Evolutionary conservation across 805 yeast genomes (phyloP).

Genomic region (Grigorovia humatica): DNA sequence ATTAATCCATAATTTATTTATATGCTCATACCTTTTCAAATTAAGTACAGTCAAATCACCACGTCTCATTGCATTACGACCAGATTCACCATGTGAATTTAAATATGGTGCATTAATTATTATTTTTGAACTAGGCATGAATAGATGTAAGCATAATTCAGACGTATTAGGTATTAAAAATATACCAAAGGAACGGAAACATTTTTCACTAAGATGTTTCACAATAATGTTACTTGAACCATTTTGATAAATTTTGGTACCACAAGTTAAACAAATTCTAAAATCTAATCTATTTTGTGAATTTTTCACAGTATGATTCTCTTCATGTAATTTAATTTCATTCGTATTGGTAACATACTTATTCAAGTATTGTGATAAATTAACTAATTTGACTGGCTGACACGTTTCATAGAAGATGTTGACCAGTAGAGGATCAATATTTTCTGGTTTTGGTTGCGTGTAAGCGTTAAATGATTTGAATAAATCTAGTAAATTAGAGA

Average conservation of each 20-base stretch:
- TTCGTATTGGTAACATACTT: conserved; percentile 30
- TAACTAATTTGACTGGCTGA: conserved; percentile 42
- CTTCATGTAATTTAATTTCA: conserved; percentile 21
- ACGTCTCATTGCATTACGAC: conserved; percentile 41
- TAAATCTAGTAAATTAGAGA: conserved; percentile 4
- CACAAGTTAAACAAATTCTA: conserved; percentile 38
- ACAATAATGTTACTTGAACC: conserved; percentile 24
- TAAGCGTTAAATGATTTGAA: neutral
- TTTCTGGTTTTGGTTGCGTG: neutral
- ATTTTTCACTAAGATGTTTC: conserved; percentile 22
- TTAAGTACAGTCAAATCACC: conserved; percentile 48
- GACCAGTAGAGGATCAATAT: neutral
- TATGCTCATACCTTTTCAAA: conserved; percentile 41
- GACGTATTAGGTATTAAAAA: conserved; percentile 31
- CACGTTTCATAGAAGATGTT: conserved; percentile 34
- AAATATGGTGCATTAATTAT: conserved; percentile 56
- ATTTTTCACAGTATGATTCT: conserved; percentile 21
- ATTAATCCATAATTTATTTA: conserved; percentile 52
- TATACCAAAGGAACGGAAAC: conserved; percentile 28
- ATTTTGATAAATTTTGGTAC: conserved; percentile 30
- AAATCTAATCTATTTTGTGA: conserved; percentile 32
- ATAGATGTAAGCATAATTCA: conserved; percentile 26
- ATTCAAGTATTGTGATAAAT: conserved; percentile 39
- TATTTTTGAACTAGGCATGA: conserved; percentile 24
- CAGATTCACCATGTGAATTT: conserved; percentile 68